Evolutionary conservation across 2,329 filamentous ascomycete genomes (phyloP), one percentile per base, ranked within the genome.

Genomic region (Ophiostoma ips): DNA sequence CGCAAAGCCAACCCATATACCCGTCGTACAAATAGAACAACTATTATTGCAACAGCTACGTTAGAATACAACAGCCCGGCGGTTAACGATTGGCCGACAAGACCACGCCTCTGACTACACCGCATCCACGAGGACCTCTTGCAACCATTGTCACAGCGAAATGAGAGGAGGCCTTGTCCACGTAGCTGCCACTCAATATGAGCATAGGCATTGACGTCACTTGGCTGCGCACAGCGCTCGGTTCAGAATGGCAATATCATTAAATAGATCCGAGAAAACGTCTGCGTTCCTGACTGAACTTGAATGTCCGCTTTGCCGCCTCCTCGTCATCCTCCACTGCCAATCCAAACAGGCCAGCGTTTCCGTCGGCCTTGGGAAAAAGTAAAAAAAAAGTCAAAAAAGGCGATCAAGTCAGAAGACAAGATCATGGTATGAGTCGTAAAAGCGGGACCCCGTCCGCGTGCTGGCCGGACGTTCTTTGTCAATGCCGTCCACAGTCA

Each of bases 391-490:
- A 2, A n/a, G 7, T 33, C 10, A 45, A 50, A 16, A 36, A 7
- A 36, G 13, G 10, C 7, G 18, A 33, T 11, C 3, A 12, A n/a
- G n/a, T 31, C 19, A 18, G 8, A 30, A 47, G 1, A 37, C 16
- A n/a, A 10, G 15, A 15, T 34, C 33, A 34, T 5, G 4, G 11
- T 5, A 34, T 34, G 10, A 34, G 10, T 11, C 33, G 33, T 34
- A 12, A 15, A 34, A 5, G 11, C 5, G 13, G 33, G 5, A 34
- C 33, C 11, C 8, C 8, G 24, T 28, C 8, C 24, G 69, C n/a
- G 76, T 66, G 1, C 24, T 28, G 24, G 24, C 24, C 24, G 24
- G 24, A 4, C 24, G 24, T 28, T 28, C 24, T 28, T 28, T 4
- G 4, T 28, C 24, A 8, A 28, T 28, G 24, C 24, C 24, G 8